Evolutionary conservation across 495 filamentous ascomycete species (phyloP), one percentile per base, ranked within the genome.

Genomic region (Penicillium manginii): DNA sequence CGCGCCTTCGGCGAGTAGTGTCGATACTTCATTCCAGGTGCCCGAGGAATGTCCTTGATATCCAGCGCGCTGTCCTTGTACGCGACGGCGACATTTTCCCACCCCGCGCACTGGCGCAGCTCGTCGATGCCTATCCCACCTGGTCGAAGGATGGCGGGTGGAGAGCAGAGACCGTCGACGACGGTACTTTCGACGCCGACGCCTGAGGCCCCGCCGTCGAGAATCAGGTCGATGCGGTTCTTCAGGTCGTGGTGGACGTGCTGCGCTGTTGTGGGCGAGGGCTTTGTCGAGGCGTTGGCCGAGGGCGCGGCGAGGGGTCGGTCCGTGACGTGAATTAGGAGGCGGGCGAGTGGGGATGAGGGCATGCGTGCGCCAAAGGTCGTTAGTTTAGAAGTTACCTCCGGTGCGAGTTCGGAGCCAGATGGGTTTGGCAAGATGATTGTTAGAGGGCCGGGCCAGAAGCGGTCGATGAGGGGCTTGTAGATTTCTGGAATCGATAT

Each of bases 11-110:
- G 94, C 19, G 92, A 96, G 68, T 99, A 99, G 70, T 99, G 94
- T 63, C 92, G 88, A 73, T 99, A 99, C 68, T 99, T 99, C 94
- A 99, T 99, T 2, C 94, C 94, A 9, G 94, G 94, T 2, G 93
- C 93, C 54, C 88, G 83, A 6, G 96, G 93, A 21, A 79, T 76
- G 54, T 78, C 71, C 50, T 67, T 82, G 21, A 69, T 64, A 19
- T 77, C 75, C 0, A 73, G 54, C 6, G 66, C 73, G 35, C 76
- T 72, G 61, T 97, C 91, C 58, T 84, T 83, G 69, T 97, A 96
- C 40, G 84, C 93, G 29, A 89, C 80, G 55, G 77, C 76, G 2
- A 91, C 87, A 49, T 82, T 77, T 65, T 91, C 87, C 94, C 94
- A 99, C 5, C 93, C 93, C 3, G 83, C 73, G 66, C 86, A 92